Percentiles rank a stretch among this genome's conserved stretches.
These are phyloP conservation scores for Psilocybe tampanensis DNA, from an alignment of 768 basidiomycete genomes.

Conservation along the genomic window DNA sequence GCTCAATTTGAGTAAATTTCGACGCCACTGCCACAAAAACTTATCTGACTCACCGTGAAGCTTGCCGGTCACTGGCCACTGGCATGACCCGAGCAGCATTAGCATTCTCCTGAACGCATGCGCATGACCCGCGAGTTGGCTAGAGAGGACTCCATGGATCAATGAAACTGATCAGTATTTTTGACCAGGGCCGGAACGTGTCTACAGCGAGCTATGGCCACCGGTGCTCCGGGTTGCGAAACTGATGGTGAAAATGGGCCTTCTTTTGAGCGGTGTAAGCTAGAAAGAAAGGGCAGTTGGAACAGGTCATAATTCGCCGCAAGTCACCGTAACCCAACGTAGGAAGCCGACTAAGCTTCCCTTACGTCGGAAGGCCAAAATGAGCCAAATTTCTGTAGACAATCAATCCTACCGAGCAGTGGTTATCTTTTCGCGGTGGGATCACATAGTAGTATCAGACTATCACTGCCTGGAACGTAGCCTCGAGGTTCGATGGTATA, in stretches of 20 bases:
- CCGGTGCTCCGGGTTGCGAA: conserved; percentile 9
- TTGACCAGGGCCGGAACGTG: too few relatives aligned
- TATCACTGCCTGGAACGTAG: background rate
- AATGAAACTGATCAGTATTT: too few relatives aligned
- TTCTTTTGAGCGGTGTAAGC: background rate
- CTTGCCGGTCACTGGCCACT: conserved; percentile 1
- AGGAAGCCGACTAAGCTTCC: conserved; percentile 8
- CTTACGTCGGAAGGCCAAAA: conserved; percentile 17
- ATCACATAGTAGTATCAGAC: background rate
- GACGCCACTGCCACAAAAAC: conserved; percentile 2
- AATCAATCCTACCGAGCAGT: background rate
- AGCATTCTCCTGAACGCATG: too few relatives aligned
- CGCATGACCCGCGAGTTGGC: background rate
- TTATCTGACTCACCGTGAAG: conserved; percentile 9
- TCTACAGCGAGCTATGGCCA: background rate
- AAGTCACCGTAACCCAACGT: background rate
- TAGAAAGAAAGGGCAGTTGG: background rate
- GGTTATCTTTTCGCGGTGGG: conserved; percentile 5
- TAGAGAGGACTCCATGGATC: too few relatives aligned
- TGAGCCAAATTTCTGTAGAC: background rate
- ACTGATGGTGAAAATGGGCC: background rate
- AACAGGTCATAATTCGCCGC: background rate
- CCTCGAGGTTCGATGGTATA: conserved; percentile 13
- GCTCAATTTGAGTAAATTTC: background rate
- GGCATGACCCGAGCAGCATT: background rate